phyloP scores from a whole-genome alignment of 139 green algal genomes.

The Haematococcus lacustris region DNA sequence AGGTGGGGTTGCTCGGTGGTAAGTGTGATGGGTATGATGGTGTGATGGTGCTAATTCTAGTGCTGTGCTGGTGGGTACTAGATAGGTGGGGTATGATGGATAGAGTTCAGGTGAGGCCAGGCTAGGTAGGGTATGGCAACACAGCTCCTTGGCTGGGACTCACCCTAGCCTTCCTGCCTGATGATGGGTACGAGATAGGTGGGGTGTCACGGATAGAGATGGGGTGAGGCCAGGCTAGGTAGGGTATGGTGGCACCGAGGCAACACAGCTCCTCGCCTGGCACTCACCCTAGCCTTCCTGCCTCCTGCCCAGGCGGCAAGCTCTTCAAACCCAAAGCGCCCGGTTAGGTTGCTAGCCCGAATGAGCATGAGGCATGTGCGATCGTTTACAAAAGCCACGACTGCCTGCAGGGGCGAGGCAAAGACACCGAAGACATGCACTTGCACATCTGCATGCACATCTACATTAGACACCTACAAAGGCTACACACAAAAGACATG shows the following conservation, averaged over 20 bases:
- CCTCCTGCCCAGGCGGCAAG: constrained; percentile 52
- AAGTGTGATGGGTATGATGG: too few species aligned
- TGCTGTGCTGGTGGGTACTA: too few species aligned
- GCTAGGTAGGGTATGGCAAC: not conserved
- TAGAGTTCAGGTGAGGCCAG: not conserved
- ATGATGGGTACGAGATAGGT: not conserved
- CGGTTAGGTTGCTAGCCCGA: constrained; percentile 31
- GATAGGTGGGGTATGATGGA: too few species aligned
- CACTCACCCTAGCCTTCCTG: not conserved
- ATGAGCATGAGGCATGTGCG: constrained; percentile 47
- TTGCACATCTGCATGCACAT: too few species aligned
- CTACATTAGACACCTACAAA: too few species aligned
- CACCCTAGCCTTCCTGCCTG: not conserved
- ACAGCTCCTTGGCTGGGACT: not conserved
- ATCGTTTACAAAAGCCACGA: constrained; percentile 56
- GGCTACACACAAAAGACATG: too few species aligned
- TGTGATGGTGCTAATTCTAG: too few species aligned
- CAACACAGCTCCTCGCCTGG: not conserved
- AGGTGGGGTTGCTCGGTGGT: too few species aligned
- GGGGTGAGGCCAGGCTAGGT: not conserved
- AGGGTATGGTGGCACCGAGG: not conserved
- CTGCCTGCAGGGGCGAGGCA: too few species aligned
- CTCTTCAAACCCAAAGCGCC: constrained; percentile 50
- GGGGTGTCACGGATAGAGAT: not conserved
- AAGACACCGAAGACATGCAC: too few species aligned